Base-by-base conservation (phyloP, 768 basidiomycete species). In the Rhodotorula graminis region DNA sequence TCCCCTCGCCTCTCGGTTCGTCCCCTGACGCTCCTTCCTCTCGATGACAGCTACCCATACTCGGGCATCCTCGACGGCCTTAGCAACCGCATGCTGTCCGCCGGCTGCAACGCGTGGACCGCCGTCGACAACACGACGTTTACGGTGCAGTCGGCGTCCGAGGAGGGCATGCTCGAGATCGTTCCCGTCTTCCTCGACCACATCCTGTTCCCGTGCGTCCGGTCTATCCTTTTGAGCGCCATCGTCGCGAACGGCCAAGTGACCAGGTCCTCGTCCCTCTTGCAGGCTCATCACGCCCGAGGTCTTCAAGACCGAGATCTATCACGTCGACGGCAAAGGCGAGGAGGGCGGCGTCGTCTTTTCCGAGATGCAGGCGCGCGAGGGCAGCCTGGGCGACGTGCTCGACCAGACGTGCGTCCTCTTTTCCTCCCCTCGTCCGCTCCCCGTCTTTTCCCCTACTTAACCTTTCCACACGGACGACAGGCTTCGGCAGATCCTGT, bases 41-140 rank as follows among this genome's bases (percentile, higher is more conserved):
- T 37, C 5, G 5, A 37, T 5, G 4, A 11, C 50, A 66, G 57
- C 47, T 27, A 49, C 37, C 53, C 40, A 19, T 91, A 91, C 84
- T 96, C 96, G 80, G 95, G 94, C 31, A 88, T 97, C 64, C 86
- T 99, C 67, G 94, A 97, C 82, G 87, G 90, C 69, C 84, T 97
- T n/a, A 93, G 95, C 7, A 98, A 97, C 80, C 87, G 93, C 67
- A 92, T 92, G 29, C 93, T 94, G 80, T 90, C 92, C 14, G 87
- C 90, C 72, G 92, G 65, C 11, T 82, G 80, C 16, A 96, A 97
- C 80, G 94, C 94, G 5, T 97, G 94, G 95, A 99, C 58, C 3
- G 44, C 53, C 12, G n/a, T 47, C 29, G 60, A 61, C 46, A 61
- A 31, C 7, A 61, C 93, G 56, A 91, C 91, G 8, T 99, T 96